Base-by-base conservation (phyloP, 2,329 filamentous ascomycete genomes). In the Fusarium nematophilum region DNA sequence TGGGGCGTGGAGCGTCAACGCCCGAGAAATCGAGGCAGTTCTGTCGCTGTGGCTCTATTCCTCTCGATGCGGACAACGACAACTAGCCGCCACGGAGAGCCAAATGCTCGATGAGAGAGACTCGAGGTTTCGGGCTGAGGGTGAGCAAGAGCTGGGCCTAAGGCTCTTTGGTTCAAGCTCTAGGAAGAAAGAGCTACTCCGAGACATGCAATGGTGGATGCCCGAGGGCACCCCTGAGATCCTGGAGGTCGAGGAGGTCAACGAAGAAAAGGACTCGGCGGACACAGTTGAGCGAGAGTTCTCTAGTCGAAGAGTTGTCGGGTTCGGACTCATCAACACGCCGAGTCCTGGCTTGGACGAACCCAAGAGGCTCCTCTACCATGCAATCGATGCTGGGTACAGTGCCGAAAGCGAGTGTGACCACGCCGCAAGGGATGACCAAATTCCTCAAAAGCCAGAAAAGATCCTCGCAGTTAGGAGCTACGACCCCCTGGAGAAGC, bases 1-100 rank as follows among this genome's bases (percentile, higher is more conserved):
- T 0, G 50, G 49, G 1, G 36, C 30, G 6, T 73, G 70, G 71
- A 64, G 45, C 18, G 62, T 56, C 9, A 33, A 44, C 25, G 18
- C 53, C 4, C 54, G 54, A 3, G 65, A 68, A 25, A 55, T 73
- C 13, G 70, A 73, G 9, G 67, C 72, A 4, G 69, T 58, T 1
- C 54, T 74, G 13, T 74, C 72, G 1, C 43, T 73, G 4, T 73
- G 72, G 71, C 9, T 72, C 1, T 72, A 46, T 26, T 46, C 31
- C n/a, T n/a, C n/a, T n/a, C n/a, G n/a, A n/a, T n/a, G n/a, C n/a
- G n/a, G n/a, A n/a, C n/a, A n/a, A n/a, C n/a, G n/a, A n/a, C n/a
- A n/a, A n/a, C n/a, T n/a, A n/a, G n/a, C n/a, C n/a, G n/a, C n/a
- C n/a, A n/a, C n/a, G n/a, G n/a, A n/a, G n/a, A n/a, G n/a, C n/a